Percentiles rank a stretch among this genome's conserved stretches.
These are phyloP conservation scores for Penicillium roqueforti DNA, from an alignment of 495 filamentous ascomycete genomes.

Conservation along the genomic window DNA sequence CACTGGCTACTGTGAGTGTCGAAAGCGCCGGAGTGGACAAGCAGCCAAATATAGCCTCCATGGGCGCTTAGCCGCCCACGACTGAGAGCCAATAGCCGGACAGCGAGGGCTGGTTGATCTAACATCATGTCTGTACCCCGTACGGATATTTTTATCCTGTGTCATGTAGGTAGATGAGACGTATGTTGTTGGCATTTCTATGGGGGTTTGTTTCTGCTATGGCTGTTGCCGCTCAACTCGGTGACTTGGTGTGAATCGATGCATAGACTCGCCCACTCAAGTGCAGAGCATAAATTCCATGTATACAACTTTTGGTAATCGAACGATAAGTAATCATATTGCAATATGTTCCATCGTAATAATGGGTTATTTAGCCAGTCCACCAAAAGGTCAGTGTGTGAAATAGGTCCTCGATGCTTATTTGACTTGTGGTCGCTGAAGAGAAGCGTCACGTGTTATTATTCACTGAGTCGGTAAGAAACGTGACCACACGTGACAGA, in stretches of 20 bases:
- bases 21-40: conserved; percentile 8
- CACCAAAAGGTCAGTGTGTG: background rate
- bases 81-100: conserved; percentile 16
- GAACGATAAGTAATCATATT: background rate
- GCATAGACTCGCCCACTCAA: background rate
- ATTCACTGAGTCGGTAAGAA: background rate
- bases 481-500: background rate
- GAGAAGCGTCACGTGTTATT: background rate
- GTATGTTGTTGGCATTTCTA: background rate
- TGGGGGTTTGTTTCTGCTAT: background rate
- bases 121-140: conserved; percentile 6
- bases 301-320: background rate
- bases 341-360: background rate
- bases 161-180: background rate
- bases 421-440: background rate
- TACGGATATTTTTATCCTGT: background rate
- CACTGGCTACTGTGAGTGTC: conserved; percentile 8
- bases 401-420: background rate
- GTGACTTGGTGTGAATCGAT: background rate
- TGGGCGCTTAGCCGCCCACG: conserved; percentile 24
- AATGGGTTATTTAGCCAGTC: background rate
- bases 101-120: background rate
- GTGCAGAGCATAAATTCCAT: background rate
- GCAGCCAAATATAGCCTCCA: conserved; percentile 20
- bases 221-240: background rate